These are phyloP conservation scores for Ambrosia trifida DNA, from an alignment of 129 eudicot genomes.

Conservation along the genomic window DNA sequence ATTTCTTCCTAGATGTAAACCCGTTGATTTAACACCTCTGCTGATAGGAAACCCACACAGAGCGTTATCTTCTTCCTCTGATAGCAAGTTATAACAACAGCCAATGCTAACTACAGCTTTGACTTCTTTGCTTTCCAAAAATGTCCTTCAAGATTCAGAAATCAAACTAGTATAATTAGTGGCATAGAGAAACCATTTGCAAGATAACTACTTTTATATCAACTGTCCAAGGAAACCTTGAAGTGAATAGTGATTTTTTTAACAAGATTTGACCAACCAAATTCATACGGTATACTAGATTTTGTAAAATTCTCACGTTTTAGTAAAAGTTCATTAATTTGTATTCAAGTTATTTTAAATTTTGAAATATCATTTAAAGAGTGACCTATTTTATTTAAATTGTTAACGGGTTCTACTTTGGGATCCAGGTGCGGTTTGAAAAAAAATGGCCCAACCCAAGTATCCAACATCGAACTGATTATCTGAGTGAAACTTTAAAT, in stretches of 20 bases:
- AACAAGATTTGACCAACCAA: neutral
- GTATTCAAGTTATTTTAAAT: neutral
- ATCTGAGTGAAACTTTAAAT: too few relatives aligned
- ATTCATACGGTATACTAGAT: neutral
- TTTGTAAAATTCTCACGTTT: neutral
- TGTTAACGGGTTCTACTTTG: neutral
- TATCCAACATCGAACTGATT: neutral
- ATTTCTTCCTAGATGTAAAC: slow-evolving; percentile 61
- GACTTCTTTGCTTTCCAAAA: slow-evolving; percentile 64
- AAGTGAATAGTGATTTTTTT: neutral
- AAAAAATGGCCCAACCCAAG: neutral
- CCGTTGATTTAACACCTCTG: slow-evolving; percentile 49
- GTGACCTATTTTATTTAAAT: neutral
- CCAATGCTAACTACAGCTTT: slow-evolving; percentile 85
- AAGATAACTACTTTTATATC: neutral
- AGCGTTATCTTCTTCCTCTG: slow-evolving; percentile 55
- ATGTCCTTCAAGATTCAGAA: slow-evolving; percentile 47
- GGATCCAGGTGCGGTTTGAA: neutral
- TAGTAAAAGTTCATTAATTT: neutral
- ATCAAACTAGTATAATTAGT: neutral
- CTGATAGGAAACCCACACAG: slow-evolving; percentile 74
- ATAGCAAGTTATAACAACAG: slow-evolving; percentile 87
- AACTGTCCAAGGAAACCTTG: too few relatives aligned
- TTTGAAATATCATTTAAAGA: neutral
- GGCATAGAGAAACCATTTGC: slow-evolving; percentile 4